Base-by-base conservation (phyloP, 73 alveolate species). In the Stentor coeruleus region DNA sequence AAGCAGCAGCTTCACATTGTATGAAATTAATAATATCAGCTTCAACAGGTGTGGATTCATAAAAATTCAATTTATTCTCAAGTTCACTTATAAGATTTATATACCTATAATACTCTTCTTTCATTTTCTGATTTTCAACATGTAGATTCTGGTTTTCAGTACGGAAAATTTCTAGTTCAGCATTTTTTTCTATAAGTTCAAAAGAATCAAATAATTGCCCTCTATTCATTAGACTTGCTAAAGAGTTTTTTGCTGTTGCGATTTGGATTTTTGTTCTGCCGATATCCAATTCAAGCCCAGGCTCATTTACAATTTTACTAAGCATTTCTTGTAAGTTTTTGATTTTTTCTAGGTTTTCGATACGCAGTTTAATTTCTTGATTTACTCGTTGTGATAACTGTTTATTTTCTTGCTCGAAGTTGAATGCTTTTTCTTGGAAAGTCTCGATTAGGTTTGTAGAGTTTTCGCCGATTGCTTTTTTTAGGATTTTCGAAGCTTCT, bases 1-100 rank as follows among this genome's bases (percentile, higher is more conserved):
- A 49, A 49, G 66, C 66, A 49, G 66, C 66, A 49, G 66, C 66
- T 49, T 49, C 66, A 49, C 66, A 49, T 20, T 49, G 66, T 11
- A 49, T 20, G 20, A 49, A 49, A 49, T 20, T 11, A 49, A 49
- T 20, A 6, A 49, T 11, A 49, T 49, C 66, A 6, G 6, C 20
- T 11, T 49, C 66, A 49, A 11, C 20, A 49, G 20, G 28, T 49
- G 28, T 20, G 20, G 66, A 6, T 49, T 49, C 66, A 6, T 11
- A 49, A 49, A 49, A 6, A 6, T 20, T 49, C 20, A 49, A 6
- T 49, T 49, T 49, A 6, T 11, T 20, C 20, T 49, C 66, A 6
- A 49, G 6, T 49, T 49, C 66, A 11, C 66, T 49, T 11, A 49
- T 20, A 11, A 11, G 6, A 6, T 49, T 20, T 11, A 20, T 11